Base-by-base conservation (phyloP, 2,329 filamentous ascomycete genomes). In the Paracamarosporium sp. region DNA sequence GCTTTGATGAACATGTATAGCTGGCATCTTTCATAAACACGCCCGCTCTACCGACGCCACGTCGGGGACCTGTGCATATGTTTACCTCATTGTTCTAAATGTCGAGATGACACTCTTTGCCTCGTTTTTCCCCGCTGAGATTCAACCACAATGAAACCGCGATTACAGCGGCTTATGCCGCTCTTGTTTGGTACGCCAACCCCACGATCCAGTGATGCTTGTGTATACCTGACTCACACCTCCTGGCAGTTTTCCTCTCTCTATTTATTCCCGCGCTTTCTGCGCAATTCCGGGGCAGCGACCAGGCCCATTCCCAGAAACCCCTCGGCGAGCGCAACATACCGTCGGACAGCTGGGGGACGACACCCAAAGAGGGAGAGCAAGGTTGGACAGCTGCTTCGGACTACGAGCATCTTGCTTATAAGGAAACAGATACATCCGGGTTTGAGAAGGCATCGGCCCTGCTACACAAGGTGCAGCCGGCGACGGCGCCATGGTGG, bases 381-480 rank as follows among this genome's bases (percentile, higher is more conserved):
- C 54, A 59, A 54, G 57, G 60, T 56, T 62, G 61, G 69, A 63
- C 58, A 17, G 5, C 40, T 27, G 27, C 17, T 12, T 13, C 22
- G 28, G 7, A 22, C 15, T 28, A 8, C 13, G 33, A 11, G 38
- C 15, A 31, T 9, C 30, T 47, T 31, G 58, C 60, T 52, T 57
- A 66, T 27, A 36, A 50, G 15, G 46, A 53, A 17, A 57, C 67
- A 62, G 73, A 65, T 17, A 56, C 61, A n/a, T 50, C 65, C 30
- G 70, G 69, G 7, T 64, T 76, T 53, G 53, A 75, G 63, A 69
- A 84, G 61, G 80, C 80, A 8, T 72, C 70, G 40, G 59, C 65
- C 1, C 68, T 80, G 27, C 73, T 83, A 6, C 73, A 68, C 48
- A 78, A 77, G 62, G 76, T 81, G 51, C 76, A 75, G 55, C 73